phyloP scores from a whole-genome alignment of 1,284 basidiomycete genomes.

The Austropuccinia psidii region DNA sequence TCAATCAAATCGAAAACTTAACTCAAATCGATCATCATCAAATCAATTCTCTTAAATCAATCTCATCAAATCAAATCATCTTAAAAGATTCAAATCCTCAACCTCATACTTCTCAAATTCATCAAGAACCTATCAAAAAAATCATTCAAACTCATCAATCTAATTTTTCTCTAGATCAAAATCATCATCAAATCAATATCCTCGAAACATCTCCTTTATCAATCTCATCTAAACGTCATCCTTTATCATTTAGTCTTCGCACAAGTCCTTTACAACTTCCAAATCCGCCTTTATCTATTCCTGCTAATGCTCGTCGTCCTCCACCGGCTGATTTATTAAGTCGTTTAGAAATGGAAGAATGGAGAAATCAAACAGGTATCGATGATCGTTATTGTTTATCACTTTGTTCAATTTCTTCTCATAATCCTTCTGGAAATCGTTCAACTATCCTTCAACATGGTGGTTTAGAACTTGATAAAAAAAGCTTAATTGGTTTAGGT shows the following conservation, averaged over 20 bases:
- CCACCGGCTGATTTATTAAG: conserved; percentile 11
- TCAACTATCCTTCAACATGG: neutral
- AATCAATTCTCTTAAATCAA: neutral
- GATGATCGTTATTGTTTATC: conserved; percentile 28
- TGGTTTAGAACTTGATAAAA: neutral
- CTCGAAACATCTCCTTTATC: neutral
- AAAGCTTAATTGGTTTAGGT: conserved; percentile 5
- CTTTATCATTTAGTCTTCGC: neutral
- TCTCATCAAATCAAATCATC: neutral
- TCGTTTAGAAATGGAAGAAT: conserved; percentile 31
- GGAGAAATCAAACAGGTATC: conserved; percentile 29
- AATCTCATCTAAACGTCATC: neutral
- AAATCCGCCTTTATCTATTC: conserved; percentile 22
- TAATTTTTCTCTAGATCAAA: neutral
- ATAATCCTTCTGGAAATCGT: neutral
- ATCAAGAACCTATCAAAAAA: too few relatives aligned
- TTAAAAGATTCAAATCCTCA: neutral
- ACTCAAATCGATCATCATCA: too few relatives aligned
- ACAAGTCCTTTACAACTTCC: neutral
- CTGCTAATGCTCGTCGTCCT: conserved; percentile 16
- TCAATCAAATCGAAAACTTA: too few relatives aligned
- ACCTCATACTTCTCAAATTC: neutral
- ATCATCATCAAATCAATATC: neutral
- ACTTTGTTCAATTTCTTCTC: neutral
- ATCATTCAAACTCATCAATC: neutral